Base-by-base conservation (phyloP, 2,329 filamentous ascomycete species). In the Aspergillus fumigatus region DNA sequence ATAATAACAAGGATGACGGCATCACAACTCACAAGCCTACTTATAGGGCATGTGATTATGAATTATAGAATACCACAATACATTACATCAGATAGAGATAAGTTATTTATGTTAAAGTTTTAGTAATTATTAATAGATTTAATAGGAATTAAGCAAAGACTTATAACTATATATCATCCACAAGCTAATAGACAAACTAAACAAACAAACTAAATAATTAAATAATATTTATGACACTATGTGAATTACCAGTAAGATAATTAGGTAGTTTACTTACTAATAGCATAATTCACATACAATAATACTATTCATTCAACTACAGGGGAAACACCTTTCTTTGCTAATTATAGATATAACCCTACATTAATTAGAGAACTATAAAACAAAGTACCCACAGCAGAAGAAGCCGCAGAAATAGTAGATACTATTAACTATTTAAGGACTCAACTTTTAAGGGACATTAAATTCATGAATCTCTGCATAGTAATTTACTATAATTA, bases 151-250 rank as follows among this genome's bases (percentile, higher is more conserved):
- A 32, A 32, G 10, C 1, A 11, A 11, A 32, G 29, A 32, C 29
- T 32, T 4, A 32, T 4, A 4, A 32, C 29, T 3, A 1, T 3
- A 32, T 32, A 32, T 11, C 2, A 32, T 4, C 29, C 2, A 1
- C 4, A 32, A 32, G 29, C 29, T 11, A 32, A 32, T 11, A 2
- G 10, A 32, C 21, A 59, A 38, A 59, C 11, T 17, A 11, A 59
- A 48, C 0, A 14, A 50, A 32, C 21, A 4, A 59, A 59, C 23
- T 21, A 59, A 29, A 56, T n/a, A 0, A 2, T 60, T 1, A 32
- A 60, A 49, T n/a, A 58, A 21, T 58, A 60, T n/a, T n/a, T 60
- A 48, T 43, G 25, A 25, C 23, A 52, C n/a, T 58, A 54, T 32
- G 25, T 60, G 0, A 58, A 56, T 10, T 58, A 60, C 17, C 0